Base-by-base conservation (phyloP, 495 filamentous ascomycete species). In the Aspergillus mulundensis region DNA sequence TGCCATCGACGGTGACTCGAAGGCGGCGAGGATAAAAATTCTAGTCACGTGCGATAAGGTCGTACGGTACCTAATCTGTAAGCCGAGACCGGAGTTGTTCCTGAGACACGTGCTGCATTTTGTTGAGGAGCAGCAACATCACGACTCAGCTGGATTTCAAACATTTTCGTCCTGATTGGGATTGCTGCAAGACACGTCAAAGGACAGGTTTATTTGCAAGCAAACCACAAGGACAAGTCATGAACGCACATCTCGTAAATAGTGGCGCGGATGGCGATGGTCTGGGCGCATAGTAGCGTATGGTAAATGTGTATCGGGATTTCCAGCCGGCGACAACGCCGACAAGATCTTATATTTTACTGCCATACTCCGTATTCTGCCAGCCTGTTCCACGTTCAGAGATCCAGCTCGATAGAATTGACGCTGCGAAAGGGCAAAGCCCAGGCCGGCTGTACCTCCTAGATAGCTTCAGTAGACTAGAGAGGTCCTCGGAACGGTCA, bases 381-480 rank as follows among this genome's bases (percentile, higher is more conserved):
- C 38, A 40, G 38, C 15, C n/a, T 40, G n/a, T 18, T 18, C 38
- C n/a, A 18, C 21, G 43, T 12, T 24, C 14, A 44, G 23, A 23
- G 6, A 44, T 44, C 42, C 23, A 40, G 5, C n/a, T 40, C 5
- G n/a, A 10, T 7, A 30, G 45, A 19, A 34, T 20, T 34, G 15
- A 30, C 28, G 21, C 43, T 24, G 43, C 21, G 12, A 24, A 19
- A 46, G 8, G 21, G 18, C 24, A 15, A 28, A 16, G 20, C 11
- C 16, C 11, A 34, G 16, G 7, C 46, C 47, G 19, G 25, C 23
- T 50, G 28, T 50, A 38, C 28, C 21, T 46, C 43, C 19, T 32
- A 32, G 50, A 43, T 42, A 42, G 20, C 38, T 46, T 36, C 47
- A 50, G 48, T 40, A 50, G 16, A n/a, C n/a, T n/a, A n/a, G n/a